Evolutionary conservation across 139 green algal species (phyloP), one percentile per base, ranked within the genome.

Genomic region (Coelastrella sp.): DNA sequence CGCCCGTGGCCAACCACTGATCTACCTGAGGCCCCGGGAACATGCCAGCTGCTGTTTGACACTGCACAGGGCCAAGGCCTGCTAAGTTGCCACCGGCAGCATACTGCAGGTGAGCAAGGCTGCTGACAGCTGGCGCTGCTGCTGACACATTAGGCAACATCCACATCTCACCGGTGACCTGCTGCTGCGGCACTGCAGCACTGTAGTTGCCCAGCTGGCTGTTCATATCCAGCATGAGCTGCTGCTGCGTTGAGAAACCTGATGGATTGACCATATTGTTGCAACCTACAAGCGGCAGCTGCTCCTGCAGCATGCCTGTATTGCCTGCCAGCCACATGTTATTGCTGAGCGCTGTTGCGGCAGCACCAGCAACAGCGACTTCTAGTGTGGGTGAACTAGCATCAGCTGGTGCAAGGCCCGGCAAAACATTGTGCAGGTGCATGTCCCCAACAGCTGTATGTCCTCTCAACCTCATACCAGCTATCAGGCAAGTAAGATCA

Each of bases 1-100:
- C n/a, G 7, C 58, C 83, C 56, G 58, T 58, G 54, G 66, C 66
- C 83, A 88, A 68, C 83, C 83, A 88, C 68, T 80, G 68, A 13
- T 88, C 83, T 14, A 88, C 8, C 4, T 11, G 17, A 66, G 23
- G 14, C 4, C 82, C 82, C 7, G 65, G 23, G 17, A n/a, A 68
- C 8, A 32, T 54, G 65, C 5, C 82, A 79, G 65, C 23, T 3
- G n/a, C 64, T 5, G n/a, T 32, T 20, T 65, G 64, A 23, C 71
- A 64, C 82, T 84, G 78, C 23, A 13, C 82, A 87, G 32, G 61
- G 10, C 10, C 82, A 87, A n/a, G n/a, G n/a, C n/a, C n/a, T n/a
- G n/a, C n/a, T n/a, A n/a, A n/a, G n/a, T n/a, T 77, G 32, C 57
- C 61, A 16, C 16, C 32, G 11, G 82, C 65, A 11, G 59, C 32